Evolutionary conservation across 148 eudicot species (phyloP).

Genomic region (Vaccinium macrocarpon): DNA sequence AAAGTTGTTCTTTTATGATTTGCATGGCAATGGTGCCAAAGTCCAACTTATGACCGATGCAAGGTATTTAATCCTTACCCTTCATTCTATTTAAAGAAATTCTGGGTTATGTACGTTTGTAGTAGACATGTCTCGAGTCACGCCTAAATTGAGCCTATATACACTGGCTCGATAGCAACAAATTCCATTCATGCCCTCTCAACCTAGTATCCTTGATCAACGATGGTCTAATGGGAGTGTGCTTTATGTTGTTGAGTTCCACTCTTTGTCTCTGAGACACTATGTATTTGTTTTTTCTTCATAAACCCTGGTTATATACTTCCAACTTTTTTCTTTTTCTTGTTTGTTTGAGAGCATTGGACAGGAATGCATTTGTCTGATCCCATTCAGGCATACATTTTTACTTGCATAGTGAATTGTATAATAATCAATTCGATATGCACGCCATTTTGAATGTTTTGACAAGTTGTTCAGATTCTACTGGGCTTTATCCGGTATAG

Average conservation of each 20-base stretch:
- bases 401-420: not conserved
- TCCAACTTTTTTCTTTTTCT: too few species aligned
- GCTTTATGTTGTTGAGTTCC: too few species aligned
- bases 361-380: not conserved
- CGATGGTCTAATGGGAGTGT: too few species aligned
- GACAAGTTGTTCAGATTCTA: not conserved
- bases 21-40: constrained; percentile 70
- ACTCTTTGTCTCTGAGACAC: too few species aligned
- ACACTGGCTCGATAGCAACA: not conserved
- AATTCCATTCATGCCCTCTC: not conserved
- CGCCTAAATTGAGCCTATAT: not conserved
- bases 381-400: not conserved
- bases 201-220: not conserved
- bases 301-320: too few species aligned
- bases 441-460: not conserved
- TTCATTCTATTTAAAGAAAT: not conserved
- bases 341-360: not conserved
- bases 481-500: not conserved
- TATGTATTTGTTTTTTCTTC: too few species aligned
- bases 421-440: not conserved
- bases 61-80: constrained; percentile 40
- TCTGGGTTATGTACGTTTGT: not conserved
- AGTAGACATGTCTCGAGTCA: not conserved
- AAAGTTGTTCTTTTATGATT: constrained; percentile 84
- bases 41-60: constrained; percentile 97